Evolutionary conservation across 1,284 basidiomycete genomes (phyloP).

Genomic region (Puccinia horiana): DNA sequence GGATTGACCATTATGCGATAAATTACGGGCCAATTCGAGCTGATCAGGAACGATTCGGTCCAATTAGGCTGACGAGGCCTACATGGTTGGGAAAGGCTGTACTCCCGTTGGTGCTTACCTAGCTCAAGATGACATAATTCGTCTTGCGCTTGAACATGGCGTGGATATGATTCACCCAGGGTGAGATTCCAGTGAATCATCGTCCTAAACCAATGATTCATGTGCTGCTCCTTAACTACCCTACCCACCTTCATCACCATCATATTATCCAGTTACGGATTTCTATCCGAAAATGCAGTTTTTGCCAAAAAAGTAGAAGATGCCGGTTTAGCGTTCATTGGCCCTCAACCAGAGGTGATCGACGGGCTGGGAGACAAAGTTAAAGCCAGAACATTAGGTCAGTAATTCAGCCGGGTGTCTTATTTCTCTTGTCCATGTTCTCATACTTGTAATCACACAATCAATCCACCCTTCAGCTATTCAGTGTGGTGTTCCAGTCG

Average conservation of each 20-base stretch:
- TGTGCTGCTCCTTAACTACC: background rate
- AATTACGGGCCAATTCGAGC: background rate
- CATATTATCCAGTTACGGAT: slow-evolving; percentile 85
- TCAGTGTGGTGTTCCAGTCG: slow-evolving; percentile 86
- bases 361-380: slow-evolving; percentile 98
- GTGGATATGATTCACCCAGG: slow-evolving; percentile 99
- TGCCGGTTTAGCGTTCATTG: slow-evolving; percentile 95
- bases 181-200: slow-evolving; percentile 60
- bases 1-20: background rate
- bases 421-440: background rate
- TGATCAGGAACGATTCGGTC: background rate
- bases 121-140: slow-evolving; percentile 94
- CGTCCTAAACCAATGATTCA: no score
- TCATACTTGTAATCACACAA: background rate
- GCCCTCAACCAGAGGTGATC: slow-evolving; percentile 93
- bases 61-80: slow-evolving; percentile 91
- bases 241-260: slow-evolving; percentile 41
- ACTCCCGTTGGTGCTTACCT: slow-evolving; percentile 96
- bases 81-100: slow-evolving; percentile 92
- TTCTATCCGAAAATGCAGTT: slow-evolving; percentile 92
- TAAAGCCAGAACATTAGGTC: slow-evolving; percentile 85
- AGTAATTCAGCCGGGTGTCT: slow-evolving; percentile 48
- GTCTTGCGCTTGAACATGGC: slow-evolving; percentile 89
- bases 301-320: slow-evolving; percentile 96
- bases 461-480: slow-evolving; percentile 65